Percentiles rank a stretch among this genome's conserved stretches.
phyloP scores from a whole-genome alignment of 192 early-diverging fungal genomes.

The Umbelopsis sp. region DNA sequence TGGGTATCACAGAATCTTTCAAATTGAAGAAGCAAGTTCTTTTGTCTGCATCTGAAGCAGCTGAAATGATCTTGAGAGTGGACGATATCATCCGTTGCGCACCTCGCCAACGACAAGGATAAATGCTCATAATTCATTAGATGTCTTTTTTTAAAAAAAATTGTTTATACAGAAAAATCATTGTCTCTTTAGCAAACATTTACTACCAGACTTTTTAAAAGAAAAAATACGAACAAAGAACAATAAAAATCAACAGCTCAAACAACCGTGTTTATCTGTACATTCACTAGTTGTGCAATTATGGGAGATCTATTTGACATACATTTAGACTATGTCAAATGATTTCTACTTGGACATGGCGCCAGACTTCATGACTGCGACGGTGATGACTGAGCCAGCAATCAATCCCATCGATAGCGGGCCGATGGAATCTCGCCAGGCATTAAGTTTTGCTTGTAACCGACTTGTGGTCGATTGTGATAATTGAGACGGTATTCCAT shows the following conservation, averaged over 20 bases:
- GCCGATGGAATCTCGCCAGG: neutral
- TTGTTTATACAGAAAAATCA: constrained; percentile 19
- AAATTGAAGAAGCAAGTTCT: constrained; percentile 96
- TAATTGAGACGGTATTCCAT: constrained; percentile 53
- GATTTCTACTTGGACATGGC: neutral
- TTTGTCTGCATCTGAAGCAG: constrained; percentile 91
- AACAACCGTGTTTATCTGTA: constrained; percentile 1
- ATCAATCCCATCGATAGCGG: neutral
- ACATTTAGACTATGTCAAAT: neutral
- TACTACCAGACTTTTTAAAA: neutral
- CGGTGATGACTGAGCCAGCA: neutral
- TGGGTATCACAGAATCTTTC: constrained; percentile 95
- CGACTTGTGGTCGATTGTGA: neutral
- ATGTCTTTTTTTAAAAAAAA: constrained; percentile 7
- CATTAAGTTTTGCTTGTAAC: neutral
- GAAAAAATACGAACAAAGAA: constrained; percentile 3
- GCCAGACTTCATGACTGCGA: neutral
- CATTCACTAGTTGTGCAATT: neutral
- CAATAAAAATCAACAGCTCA: neutral
- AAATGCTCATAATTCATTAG: constrained; percentile 16
- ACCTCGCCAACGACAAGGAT: constrained; percentile 46
- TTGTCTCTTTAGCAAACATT: neutral
- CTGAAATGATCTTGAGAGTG: constrained; percentile 96
- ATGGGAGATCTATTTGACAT: neutral
- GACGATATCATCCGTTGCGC: constrained; percentile 98